Percentiles rank a stretch among this genome's conserved stretches.
These are phyloP conservation scores for Aspergillus amoenus DNA, from an alignment of 2,329 filamentous ascomycete genomes.

Conservation along the genomic window DNA sequence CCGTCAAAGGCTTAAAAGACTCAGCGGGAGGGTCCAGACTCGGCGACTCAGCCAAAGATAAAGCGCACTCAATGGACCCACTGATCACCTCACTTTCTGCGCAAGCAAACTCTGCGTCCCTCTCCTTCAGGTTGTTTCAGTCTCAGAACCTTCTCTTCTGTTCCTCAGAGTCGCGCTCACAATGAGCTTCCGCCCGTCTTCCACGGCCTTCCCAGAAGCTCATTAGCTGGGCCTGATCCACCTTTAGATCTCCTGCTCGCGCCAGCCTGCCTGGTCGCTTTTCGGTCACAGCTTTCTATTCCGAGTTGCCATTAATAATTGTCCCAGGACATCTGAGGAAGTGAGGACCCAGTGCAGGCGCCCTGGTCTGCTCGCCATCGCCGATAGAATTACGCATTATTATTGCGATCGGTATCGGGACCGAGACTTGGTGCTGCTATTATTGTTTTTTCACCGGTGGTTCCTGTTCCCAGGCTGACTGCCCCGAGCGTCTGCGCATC, in stretches of 20 bases:
- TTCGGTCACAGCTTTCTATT: not conserved
- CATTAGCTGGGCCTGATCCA: conserved; percentile 1
- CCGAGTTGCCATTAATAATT: conserved; percentile 5
- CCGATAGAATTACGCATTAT: not conserved
- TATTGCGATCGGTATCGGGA: conserved; percentile 1
- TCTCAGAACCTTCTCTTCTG: not conserved
- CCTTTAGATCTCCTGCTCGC: not conserved
- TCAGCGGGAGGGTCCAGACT: conserved; percentile 15
- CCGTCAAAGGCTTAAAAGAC: not conserved
- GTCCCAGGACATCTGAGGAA: not conserved
- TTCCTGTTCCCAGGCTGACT: not conserved
- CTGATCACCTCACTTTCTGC: conserved; percentile 2
- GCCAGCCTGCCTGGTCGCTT: not conserved
- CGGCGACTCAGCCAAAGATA: conserved; percentile 9
- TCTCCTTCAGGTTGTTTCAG: not conserved
- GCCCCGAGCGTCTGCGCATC: not conserved
- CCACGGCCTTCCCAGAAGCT: conserved; percentile 4
- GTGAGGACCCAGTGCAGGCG: not conserved
- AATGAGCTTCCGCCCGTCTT: not conserved
- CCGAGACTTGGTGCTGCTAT: not conserved
- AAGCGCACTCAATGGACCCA: conserved; percentile 11
- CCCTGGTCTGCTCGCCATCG: no score
- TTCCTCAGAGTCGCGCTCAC: not conserved
- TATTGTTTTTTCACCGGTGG: not conserved
- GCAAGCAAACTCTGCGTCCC: not conserved